Conservation (phyloP, 225 moss, liverwort and hornwort species). For the Climacium dendroides region DNA sequence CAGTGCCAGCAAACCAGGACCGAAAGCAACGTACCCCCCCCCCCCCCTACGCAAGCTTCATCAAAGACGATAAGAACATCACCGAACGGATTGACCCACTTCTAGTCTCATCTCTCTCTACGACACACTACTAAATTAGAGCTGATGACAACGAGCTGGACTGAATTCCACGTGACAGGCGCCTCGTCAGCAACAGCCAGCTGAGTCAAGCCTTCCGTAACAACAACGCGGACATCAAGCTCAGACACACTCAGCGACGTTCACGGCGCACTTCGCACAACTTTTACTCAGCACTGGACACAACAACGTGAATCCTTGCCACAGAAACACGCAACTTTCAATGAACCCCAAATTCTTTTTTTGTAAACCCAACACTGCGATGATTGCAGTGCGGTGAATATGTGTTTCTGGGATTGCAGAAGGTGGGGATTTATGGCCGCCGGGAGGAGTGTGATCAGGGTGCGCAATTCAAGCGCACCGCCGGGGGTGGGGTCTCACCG, state of each 20-base stretch:
- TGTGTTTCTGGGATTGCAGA: not conserved
- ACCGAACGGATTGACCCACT: slow-evolving; percentile 1
- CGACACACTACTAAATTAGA: too few species aligned
- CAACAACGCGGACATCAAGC: not conserved
- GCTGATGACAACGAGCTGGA: not conserved
- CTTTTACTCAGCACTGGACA: not conserved
- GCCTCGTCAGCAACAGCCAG: slow-evolving; percentile 18
- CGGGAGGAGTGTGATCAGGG: not conserved
- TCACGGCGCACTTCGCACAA: not conserved
- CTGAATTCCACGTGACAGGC: slow-evolving; percentile 6
- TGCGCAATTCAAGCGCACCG: not conserved
- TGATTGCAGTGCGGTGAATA: not conserved
- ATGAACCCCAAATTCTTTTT: not conserved
- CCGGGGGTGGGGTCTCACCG: not conserved
- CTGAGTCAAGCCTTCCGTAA: not conserved
- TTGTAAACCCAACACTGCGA: not conserved
- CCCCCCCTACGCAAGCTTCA: not conserved
- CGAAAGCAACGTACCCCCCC: not conserved
- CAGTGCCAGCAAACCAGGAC: not conserved
- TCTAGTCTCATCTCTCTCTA: not conserved
- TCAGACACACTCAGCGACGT: not conserved
- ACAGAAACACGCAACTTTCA: not conserved
- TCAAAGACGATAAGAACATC: slow-evolving; percentile 10
- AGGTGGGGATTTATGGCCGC: not conserved
- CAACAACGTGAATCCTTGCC: not conserved